Evolutionary conservation across 139 green algal genomes (phyloP).

Genomic region (Picochlorum sp.): DNA sequence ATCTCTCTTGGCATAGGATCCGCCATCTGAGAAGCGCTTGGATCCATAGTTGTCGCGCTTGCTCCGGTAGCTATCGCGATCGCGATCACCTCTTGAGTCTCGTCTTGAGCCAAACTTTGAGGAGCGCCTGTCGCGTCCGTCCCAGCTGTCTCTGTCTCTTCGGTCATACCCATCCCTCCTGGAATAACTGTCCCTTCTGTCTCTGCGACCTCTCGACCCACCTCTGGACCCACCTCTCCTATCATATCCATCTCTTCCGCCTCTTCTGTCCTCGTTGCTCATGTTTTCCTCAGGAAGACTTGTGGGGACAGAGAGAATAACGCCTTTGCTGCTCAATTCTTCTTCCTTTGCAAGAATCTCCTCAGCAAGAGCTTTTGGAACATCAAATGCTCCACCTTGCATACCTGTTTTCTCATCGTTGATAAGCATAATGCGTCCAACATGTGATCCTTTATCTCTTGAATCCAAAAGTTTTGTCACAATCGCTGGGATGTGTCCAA

Average conservation of each 20-base stretch:
- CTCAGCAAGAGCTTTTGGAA: slow-evolving; percentile 44
- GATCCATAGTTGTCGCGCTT: neutral
- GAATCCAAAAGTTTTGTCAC: slow-evolving; percentile 26
- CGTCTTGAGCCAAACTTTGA: neutral
- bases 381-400: slow-evolving; percentile 73
- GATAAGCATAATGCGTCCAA: slow-evolving; percentile 59
- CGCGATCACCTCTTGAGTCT: neutral
- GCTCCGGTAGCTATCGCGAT: neutral
- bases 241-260: slow-evolving; percentile 5
- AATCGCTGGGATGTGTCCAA: slow-evolving; percentile 42
- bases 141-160: neutral
- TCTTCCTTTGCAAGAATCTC: slow-evolving; percentile 33
- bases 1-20: neutral
- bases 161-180: neutral
- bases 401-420: slow-evolving; percentile 2
- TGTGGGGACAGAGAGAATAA: slow-evolving; percentile 28
- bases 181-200: slow-evolving; percentile 6
- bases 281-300: slow-evolving; percentile 33
- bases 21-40: too few species aligned
- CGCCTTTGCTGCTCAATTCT: slow-evolving; percentile 29
- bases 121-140: neutral
- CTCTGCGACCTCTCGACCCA: slow-evolving; percentile 8
- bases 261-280: slow-evolving; percentile 15
- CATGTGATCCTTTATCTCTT: slow-evolving; percentile 7
- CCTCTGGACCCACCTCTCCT: slow-evolving; percentile 1